Conservation (phyloP, 2,329 filamentous ascomycete species). For the Colletotrichum orchidophilum region DNA sequence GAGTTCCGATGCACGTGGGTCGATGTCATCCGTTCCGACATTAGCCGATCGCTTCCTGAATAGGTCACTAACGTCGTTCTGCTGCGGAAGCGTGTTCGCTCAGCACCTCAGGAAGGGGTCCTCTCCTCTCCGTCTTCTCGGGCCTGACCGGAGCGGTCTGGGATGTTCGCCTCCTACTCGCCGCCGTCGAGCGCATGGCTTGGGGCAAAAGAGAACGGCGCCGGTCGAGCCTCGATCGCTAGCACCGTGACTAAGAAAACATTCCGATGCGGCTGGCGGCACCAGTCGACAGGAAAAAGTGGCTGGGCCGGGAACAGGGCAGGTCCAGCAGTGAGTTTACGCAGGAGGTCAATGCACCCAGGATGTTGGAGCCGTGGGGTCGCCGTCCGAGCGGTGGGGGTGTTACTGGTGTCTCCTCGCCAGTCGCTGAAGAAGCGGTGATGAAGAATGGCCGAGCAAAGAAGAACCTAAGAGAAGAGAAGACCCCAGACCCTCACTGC, state of each 20-base stretch:
- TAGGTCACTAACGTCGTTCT: not conserved
- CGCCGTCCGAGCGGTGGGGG: not conserved
- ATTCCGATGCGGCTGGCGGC: constrained; percentile 4
- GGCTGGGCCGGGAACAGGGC: constrained; percentile 16
- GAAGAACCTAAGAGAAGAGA: not conserved
- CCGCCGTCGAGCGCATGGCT: not conserved
- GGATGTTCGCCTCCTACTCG: not conserved
- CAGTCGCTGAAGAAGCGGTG: constrained; percentile 21
- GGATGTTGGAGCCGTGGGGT: constrained; percentile 13
- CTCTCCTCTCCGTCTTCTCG: not conserved
- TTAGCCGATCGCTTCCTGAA: not conserved
- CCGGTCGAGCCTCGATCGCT: not conserved
- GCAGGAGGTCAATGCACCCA: constrained; percentile 13
- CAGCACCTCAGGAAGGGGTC: too few relatives aligned
- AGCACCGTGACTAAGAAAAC: not conserved
- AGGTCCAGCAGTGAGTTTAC: not conserved
- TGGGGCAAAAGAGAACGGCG: not conserved
- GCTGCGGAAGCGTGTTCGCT: not conserved
- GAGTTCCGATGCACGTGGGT: not conserved
- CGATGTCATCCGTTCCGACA: not conserved
- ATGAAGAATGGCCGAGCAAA: not conserved
- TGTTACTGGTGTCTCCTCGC: not conserved
- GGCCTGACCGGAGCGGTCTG: not conserved
- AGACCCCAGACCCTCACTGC: not conserved
- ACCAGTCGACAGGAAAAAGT: not conserved